These are phyloP conservation scores for Cutaneotrichosporon cutaneum DNA, from an alignment of 1,284 basidiomycete species.

Conservation along the genomic window DNA sequence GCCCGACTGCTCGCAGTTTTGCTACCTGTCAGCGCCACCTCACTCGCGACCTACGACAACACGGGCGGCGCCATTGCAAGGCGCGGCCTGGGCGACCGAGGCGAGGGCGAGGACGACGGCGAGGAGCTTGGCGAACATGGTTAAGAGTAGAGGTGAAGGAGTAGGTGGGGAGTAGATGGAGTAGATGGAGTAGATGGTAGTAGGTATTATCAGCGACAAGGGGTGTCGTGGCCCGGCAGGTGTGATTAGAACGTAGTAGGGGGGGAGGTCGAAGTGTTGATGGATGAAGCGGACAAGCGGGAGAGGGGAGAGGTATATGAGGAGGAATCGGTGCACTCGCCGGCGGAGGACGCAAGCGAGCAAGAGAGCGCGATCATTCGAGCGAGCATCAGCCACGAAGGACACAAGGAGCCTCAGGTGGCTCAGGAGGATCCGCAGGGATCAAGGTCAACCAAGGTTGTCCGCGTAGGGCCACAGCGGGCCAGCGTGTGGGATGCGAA, in stretches of 20 bases:
- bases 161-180: not conserved
- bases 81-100: conserved; percentile 22
- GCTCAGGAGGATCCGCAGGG: too few relatives aligned
- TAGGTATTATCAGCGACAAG: not conserved
- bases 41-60: conserved; percentile 24
- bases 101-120: conserved; percentile 25
- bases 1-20: conserved; percentile 42
- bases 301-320: not conserved
- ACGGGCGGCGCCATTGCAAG: conserved; percentile 22
- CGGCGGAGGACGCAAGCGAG: too few relatives aligned
- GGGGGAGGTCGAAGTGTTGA: not conserved
- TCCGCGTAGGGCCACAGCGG: too few relatives aligned
- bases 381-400: too few relatives aligned
- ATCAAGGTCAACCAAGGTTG: too few relatives aligned
- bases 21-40: not conserved
- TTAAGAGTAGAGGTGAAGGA: not conserved
- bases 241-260: conserved; percentile 1
- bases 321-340: too few relatives aligned
- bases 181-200: not conserved
- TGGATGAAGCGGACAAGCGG: not conserved
- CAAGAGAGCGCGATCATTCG: too few relatives aligned
- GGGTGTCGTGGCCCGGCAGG: conserved; percentile 10
- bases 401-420: too few relatives aligned
- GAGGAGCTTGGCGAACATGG: conserved; percentile 18
- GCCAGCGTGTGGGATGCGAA: too few relatives aligned